Percentiles rank a stretch among this genome's conserved stretches.
These are phyloP conservation scores for Dichotomopilus funicola DNA, from an alignment of 2,329 filamentous ascomycete species.

Conservation along the genomic window DNA sequence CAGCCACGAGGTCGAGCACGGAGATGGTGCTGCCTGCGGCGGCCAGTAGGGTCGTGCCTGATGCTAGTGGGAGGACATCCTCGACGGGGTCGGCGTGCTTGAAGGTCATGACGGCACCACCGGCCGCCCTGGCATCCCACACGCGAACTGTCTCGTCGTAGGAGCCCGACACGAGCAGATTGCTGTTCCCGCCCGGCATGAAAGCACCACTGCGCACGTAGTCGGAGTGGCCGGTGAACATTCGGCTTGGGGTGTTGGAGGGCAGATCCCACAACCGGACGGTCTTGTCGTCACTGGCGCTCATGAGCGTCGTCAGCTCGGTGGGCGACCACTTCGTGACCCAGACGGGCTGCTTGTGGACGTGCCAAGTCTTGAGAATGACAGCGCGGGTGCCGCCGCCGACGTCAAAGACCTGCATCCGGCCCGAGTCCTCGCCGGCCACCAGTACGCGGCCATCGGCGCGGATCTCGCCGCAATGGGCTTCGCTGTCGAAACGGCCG, in stretches of 20 bases:
- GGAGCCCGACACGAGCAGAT: constrained; percentile 79
- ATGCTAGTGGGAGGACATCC: constrained; percentile 77
- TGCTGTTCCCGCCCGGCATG: constrained; percentile 65
- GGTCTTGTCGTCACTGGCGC: constrained; percentile 84
- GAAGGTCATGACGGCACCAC: constrained; percentile 74
- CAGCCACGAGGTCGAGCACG: constrained; percentile 87
- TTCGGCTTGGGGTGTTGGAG: constrained; percentile 65
- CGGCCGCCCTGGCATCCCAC: constrained; percentile 80
- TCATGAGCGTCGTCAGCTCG: constrained; percentile 82
- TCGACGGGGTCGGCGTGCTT: constrained; percentile 89
- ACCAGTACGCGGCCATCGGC: constrained; percentile 83
- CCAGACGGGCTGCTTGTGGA: constrained; percentile 93
- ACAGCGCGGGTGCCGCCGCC: constrained; percentile 60
- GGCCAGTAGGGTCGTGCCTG: constrained; percentile 79
- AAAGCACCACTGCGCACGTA: constrained; percentile 87
- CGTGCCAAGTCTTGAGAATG: constrained; percentile 90
- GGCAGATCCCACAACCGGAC: constrained; percentile 93
- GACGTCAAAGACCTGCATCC: constrained; percentile 92
- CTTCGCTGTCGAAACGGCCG: constrained; percentile 85
- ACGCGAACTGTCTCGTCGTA: constrained; percentile 91
- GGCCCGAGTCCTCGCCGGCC: constrained; percentile 84
- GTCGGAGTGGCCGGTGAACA: constrained; percentile 81
- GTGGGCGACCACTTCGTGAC: constrained; percentile 83
- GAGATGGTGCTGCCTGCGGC: constrained; percentile 81
- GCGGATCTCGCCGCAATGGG: constrained; percentile 81